Conservation (phyloP, 805 yeast species). For the Saccharomycopsis fodiens region DNA sequence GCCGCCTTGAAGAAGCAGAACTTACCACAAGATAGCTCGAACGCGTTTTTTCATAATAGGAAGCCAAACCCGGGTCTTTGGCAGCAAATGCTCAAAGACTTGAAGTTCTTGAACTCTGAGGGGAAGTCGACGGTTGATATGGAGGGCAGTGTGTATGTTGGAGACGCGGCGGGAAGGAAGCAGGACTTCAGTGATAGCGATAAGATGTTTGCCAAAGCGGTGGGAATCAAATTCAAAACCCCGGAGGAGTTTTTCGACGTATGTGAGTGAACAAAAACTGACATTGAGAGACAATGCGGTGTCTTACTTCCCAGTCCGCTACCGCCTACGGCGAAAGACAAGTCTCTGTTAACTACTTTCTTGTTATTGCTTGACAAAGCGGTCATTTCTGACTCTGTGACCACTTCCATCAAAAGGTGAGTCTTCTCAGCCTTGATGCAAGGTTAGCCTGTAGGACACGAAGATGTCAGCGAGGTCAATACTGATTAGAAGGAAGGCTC, state of each 20-base stretch:
- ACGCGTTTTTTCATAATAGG: conserved; percentile 35
- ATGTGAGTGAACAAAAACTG: not conserved
- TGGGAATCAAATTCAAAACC: conserved; percentile 45
- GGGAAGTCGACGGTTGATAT: conserved; percentile 30
- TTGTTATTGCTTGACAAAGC: too few species aligned
- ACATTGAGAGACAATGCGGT: too few species aligned
- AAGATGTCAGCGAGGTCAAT: too few species aligned
- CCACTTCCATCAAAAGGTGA: too few species aligned
- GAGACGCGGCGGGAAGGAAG: conserved; percentile 91
- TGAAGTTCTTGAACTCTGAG: conserved; percentile 22
- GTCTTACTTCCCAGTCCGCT: too few species aligned
- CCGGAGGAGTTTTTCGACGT: conserved; percentile 62
- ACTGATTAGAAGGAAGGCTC: too few species aligned
- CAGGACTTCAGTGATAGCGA: conserved; percentile 81
- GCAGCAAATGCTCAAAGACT: conserved; percentile 39
- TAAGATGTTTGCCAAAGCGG: conserved; percentile 51
- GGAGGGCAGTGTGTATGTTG: conserved; percentile 59
- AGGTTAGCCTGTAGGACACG: too few species aligned
- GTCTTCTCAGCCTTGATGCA: too few species aligned
- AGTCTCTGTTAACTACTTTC: too few species aligned
- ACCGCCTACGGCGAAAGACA: too few species aligned
- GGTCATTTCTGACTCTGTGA: too few species aligned
- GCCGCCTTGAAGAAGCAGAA: conserved; percentile 23
- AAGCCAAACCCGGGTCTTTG: conserved; percentile 84
- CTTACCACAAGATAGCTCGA: conserved; percentile 2